Evolutionary conservation across 371 early-diverging fungal genomes (phyloP).

Genomic region (Caulochytrium protostelioides): DNA sequence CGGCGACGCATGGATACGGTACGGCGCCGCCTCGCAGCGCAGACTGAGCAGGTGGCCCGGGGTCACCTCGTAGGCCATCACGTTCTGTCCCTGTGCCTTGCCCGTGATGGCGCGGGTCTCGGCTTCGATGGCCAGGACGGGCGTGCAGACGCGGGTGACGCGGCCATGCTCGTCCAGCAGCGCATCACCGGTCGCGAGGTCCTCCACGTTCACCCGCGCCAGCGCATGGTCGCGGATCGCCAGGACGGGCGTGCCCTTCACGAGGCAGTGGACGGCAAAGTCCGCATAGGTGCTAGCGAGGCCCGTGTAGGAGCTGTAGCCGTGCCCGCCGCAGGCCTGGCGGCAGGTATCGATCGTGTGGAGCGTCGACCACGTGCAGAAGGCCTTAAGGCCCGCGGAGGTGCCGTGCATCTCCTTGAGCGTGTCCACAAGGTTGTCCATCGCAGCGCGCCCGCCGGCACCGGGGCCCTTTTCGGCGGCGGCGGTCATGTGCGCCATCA

Average conservation of each 20-base stretch:
- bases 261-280: constrained; percentile 81
- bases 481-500: constrained; percentile 48
- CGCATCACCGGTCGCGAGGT: neutral
- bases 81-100: too few relatives aligned
- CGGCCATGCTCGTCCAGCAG: constrained; percentile 1
- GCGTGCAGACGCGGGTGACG: neutral
- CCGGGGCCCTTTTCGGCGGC: constrained; percentile 42
- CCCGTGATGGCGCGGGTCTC: too few relatives aligned
- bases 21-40: too few relatives aligned
- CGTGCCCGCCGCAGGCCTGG: constrained; percentile 74
- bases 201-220: neutral
- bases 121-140: too few relatives aligned
- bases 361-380: constrained; percentile 75
- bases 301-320: constrained; percentile 77
- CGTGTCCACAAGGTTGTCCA: constrained; percentile 41
- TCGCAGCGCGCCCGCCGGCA: too few relatives aligned
- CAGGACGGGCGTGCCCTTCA: too few relatives aligned
- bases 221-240: neutral
- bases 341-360: constrained; percentile 74
- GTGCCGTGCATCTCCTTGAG: constrained; percentile 84
- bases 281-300: constrained; percentile 64
- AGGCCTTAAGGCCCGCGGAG: constrained; percentile 80
- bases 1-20: too few relatives aligned
- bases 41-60: too few relatives aligned
- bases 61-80: too few relatives aligned